Conservation (phyloP, 1,284 basidiomycete genomes). For the Phaffia rhodozyma region DNA sequence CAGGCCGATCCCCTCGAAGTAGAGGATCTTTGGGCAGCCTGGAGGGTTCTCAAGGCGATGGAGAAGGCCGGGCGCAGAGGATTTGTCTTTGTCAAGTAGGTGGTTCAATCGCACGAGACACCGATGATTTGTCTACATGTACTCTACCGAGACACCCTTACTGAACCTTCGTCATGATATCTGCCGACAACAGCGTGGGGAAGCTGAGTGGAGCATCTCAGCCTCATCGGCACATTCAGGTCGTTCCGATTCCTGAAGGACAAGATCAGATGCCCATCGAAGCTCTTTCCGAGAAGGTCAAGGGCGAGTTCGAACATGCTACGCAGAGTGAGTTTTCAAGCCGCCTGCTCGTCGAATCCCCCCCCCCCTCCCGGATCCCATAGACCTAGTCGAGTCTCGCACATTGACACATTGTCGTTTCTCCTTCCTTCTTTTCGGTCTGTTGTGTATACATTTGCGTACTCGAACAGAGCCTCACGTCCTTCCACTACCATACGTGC, state of each 20-base stretch:
- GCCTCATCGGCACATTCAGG: slow-evolving; percentile 16
- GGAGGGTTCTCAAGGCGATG: neutral
- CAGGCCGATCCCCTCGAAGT: slow-evolving; percentile 5
- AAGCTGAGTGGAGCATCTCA: slow-evolving; percentile 7
- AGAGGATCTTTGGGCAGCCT: slow-evolving; percentile 5
- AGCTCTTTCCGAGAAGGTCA: neutral
- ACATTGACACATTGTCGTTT: neutral
- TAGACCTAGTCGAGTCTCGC: neutral
- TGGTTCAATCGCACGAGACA: neutral
- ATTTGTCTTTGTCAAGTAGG: slow-evolving; percentile 13
- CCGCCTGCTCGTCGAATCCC: neutral
- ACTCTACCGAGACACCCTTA: neutral
- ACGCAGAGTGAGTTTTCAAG: too few relatives aligned
- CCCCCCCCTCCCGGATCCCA: neutral
- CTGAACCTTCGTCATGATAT: neutral
- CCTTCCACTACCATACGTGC: slow-evolving; percentile 13
- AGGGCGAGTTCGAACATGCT: too few relatives aligned
- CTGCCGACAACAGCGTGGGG: neutral
- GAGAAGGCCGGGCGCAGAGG: neutral
- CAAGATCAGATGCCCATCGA: neutral
- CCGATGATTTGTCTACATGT: neutral
- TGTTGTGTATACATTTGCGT: neutral
- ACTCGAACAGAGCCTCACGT: neutral
- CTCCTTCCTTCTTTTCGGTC: neutral
- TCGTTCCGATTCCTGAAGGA: neutral